phyloP scores from a whole-genome alignment of 2,329 filamentous ascomycete species.

The Talaromyces sp. region DNA sequence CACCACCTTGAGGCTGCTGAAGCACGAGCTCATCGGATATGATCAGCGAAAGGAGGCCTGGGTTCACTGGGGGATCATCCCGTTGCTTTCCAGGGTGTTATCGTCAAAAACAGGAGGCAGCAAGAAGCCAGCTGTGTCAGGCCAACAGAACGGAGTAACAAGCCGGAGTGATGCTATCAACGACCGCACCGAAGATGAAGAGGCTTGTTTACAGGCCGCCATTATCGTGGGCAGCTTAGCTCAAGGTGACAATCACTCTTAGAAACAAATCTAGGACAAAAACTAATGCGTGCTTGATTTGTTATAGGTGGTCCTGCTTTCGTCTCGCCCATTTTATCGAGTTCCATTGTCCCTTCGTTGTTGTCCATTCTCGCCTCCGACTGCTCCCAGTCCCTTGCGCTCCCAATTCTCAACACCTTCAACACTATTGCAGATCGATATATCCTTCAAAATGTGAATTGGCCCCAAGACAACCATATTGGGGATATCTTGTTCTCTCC shows the following conservation, averaged over 20 bases:
- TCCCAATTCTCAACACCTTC: slow-evolving; percentile 69
- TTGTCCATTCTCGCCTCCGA: slow-evolving; percentile 62
- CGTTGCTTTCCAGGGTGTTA: slow-evolving; percentile 46
- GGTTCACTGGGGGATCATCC: slow-evolving; percentile 62
- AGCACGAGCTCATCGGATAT: slow-evolving; percentile 87
- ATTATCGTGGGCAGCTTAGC: slow-evolving; percentile 82
- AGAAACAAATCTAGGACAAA: not conserved
- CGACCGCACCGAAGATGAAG: slow-evolving; percentile 57
- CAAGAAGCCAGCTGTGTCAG: slow-evolving; percentile 21
- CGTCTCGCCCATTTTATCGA: slow-evolving; percentile 66
- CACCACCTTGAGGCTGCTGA: slow-evolving; percentile 64
- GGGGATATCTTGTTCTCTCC: slow-evolving; percentile 62
- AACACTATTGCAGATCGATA: slow-evolving; percentile 66
- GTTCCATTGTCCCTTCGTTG: slow-evolving; percentile 63
- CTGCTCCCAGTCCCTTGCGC: slow-evolving; percentile 61
- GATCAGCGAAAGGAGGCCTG: slow-evolving; percentile 78
- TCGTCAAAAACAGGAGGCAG: slow-evolving; percentile 37
- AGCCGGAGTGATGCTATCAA: slow-evolving; percentile 24
- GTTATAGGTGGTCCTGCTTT: slow-evolving; percentile 70
- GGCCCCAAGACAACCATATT: slow-evolving; percentile 48
- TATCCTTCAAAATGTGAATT: slow-evolving; percentile 48
- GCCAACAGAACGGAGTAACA: slow-evolving; percentile 23
- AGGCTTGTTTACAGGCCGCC: slow-evolving; percentile 69
- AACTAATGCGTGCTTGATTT: slow-evolving; percentile 11
- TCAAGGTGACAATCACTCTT: slow-evolving; percentile 56